Evolutionary conservation across 2,329 filamentous ascomycete genomes (phyloP), one percentile per base, ranked within the genome.

Genomic region (Colletotrichum kahawae): DNA sequence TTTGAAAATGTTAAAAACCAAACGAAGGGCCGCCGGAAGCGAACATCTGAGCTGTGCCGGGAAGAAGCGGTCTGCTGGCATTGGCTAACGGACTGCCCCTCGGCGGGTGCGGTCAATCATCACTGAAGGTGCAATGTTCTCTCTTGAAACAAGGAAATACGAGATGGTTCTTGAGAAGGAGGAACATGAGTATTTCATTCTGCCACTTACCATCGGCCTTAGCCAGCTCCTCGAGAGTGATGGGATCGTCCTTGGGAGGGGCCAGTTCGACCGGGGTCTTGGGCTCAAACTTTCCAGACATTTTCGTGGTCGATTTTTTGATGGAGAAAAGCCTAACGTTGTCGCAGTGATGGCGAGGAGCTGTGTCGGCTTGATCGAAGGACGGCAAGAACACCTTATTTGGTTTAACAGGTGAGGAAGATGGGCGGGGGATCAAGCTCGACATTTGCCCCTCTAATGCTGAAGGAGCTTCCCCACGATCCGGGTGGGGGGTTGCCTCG

Each of bases 191-290:
- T 21, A n/a, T 21, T 12, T 33, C 31, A 56, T 56, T 56, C 48
- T 48, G 57, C 18, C 56, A 84, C 92, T 81, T 88, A 98, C 97
- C 97, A 82, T 97, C 92, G 79, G 95, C 95, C 83, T 94, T 93
- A 51, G 93, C 89, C 77, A 99, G 89, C 80, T 96, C 92, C 74
- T 97, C 94, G 2, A 89, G 81, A n/a, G 93, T 92, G 80, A 99
- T 98, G 48, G 91, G 90, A 80, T 98, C 96, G 82, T 95, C 90
- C 86, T 97, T 98, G 16, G 97, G 97, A 48, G 95, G 93, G 73
- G 93, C 89, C 74, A 99, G 91, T 72, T 92, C 86, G 75, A 97
- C 93, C 4, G 94, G 90, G 33, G 87, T 87, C 85, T 97, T 97
- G 57, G 95, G 95, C 82, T 94, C 93, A 80, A 97, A 97, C 79